Evolutionary conservation across 1,139 yeast genomes (phyloP).

Genomic region (Dujonia santamariae): DNA sequence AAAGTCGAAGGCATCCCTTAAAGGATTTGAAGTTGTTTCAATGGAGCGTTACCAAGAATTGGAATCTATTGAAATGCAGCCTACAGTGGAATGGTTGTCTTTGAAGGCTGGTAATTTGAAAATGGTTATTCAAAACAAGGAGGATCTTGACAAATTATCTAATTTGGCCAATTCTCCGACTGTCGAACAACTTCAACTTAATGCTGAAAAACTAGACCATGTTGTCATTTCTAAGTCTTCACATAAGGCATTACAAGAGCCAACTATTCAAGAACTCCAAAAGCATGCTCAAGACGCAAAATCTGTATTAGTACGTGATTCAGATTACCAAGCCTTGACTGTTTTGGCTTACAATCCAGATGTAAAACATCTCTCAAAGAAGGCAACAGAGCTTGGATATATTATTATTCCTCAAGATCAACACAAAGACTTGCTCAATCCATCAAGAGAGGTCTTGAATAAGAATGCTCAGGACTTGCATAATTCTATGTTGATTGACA

Average conservation of each 20-base stretch:
- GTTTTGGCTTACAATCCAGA: slow-evolving; percentile 3
- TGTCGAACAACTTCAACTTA: slow-evolving; percentile 1
- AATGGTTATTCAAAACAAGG: too few species aligned
- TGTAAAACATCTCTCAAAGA: slow-evolving; percentile 5
- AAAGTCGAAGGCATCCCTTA: slow-evolving; percentile 15
- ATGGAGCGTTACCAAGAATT: too few species aligned
- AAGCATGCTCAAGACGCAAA: slow-evolving; percentile 4
- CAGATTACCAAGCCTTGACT: slow-evolving; percentile 17
- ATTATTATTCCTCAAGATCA: slow-evolving; percentile 23
- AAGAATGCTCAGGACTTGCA: slow-evolving; percentile 4
- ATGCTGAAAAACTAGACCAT: slow-evolving; percentile 4
- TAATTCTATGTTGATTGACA: slow-evolving; percentile 5
- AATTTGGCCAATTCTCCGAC: too few species aligned
- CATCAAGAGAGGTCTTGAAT: slow-evolving; percentile 15
- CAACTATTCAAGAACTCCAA: slow-evolving; percentile 1
- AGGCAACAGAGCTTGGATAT: slow-evolving; percentile 5
- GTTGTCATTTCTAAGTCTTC: slow-evolving; percentile 1
- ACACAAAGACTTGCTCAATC: slow-evolving; percentile 14
- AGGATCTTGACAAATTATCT: too few species aligned
- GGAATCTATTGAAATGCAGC: too few species aligned
- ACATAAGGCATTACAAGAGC: slow-evolving; percentile 2
- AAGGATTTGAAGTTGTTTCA: slow-evolving; percentile 19
- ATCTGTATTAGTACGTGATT: slow-evolving; percentile 14
- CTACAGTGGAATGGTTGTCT: too few species aligned
- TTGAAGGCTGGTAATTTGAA: too few species aligned